phyloP scores from a whole-genome alignment of 2,329 filamentous ascomycete genomes.

The Venturia oleaginea region DNA sequence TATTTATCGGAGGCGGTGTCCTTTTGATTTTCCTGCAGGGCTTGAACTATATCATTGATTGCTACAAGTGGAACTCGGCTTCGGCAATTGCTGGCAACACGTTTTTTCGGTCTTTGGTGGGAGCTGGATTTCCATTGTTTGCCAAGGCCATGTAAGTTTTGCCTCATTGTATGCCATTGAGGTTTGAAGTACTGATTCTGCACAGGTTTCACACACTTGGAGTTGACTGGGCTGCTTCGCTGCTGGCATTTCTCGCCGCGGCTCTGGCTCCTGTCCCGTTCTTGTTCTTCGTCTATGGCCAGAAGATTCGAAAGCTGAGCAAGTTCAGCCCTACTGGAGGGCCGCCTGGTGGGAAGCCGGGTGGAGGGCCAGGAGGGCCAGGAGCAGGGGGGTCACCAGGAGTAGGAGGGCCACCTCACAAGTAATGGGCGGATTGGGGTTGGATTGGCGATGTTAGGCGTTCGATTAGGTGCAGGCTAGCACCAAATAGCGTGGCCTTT shows the following conservation, averaged over 20 bases:
- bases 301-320: constrained; percentile 16
- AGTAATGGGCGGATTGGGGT: background rate
- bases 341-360: background rate
- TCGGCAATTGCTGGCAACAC: constrained; percentile 14
- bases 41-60: constrained; percentile 33
- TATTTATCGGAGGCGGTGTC: constrained; percentile 35
- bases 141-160: constrained; percentile 11
- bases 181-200: background rate
- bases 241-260: constrained; percentile 29
- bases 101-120: constrained; percentile 9
- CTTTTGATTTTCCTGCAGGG: constrained; percentile 38
- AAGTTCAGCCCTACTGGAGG: constrained; percentile 1
- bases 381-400: background rate
- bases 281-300: constrained; percentile 27
- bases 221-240: constrained; percentile 13
- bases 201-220: constrained; percentile 14
- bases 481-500: background rate
- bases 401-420: background rate
- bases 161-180: background rate
- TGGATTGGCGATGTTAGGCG: background rate
- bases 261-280: constrained; percentile 31
- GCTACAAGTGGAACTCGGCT: constrained; percentile 7
- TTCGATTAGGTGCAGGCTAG: background rate
- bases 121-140: constrained; percentile 14
- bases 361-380: background rate